Conservation (phyloP, 768 basidiomycete species). For the Peribolospora kevripleyi region DNA sequence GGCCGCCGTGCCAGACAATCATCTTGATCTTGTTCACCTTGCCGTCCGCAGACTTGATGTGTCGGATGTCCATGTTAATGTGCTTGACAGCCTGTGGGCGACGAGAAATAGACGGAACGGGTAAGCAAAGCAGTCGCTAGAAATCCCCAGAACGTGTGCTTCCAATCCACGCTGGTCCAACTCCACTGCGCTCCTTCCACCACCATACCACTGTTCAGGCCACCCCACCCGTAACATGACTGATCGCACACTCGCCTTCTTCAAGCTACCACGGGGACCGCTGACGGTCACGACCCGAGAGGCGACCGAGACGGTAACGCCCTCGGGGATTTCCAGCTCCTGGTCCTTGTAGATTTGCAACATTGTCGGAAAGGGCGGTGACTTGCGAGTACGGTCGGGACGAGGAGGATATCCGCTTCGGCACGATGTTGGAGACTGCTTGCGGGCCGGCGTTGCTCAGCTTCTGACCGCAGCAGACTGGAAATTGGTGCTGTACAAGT, state of each 20-base stretch:
- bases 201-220: no score
- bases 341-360: slow-evolving; percentile 24
- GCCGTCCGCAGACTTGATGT: slow-evolving; percentile 28
- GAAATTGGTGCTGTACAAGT: no score
- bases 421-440: no score
- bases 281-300: slow-evolving; percentile 72
- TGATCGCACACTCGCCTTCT: slow-evolving; percentile 26
- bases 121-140: not conserved
- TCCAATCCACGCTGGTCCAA: no score
- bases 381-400: no score
- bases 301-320: slow-evolving; percentile 66
- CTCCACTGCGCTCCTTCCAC: no score
- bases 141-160: not conserved
- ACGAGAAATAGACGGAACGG: not conserved
- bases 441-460: no score
- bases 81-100: slow-evolving; percentile 32
- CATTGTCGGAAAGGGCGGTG: slow-evolving; percentile 21
- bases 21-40: slow-evolving; percentile 49
- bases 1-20: slow-evolving; percentile 90
- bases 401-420: no score
- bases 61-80: slow-evolving; percentile 23
- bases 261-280: slow-evolving; percentile 76
- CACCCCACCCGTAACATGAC: no score
- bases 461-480: no score
- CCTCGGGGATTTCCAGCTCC: slow-evolving; percentile 69